These are phyloP conservation scores for Rugiboletus extremiorientalis DNA, from an alignment of 1,284 basidiomycete genomes.

Conservation along the genomic window DNA sequence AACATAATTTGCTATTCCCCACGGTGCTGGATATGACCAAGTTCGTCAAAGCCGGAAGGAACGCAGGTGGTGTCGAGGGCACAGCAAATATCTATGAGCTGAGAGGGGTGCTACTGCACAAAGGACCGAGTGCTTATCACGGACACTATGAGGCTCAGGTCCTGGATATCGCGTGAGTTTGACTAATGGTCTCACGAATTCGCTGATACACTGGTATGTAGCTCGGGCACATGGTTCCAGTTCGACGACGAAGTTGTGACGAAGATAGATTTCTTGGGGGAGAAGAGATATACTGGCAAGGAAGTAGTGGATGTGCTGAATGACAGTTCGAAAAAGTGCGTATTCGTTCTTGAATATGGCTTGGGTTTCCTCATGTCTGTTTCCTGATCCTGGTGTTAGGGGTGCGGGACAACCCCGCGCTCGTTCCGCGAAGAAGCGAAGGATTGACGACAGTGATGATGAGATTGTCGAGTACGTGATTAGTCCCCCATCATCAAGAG, in stretches of 20 bases:
- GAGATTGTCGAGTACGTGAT: slow-evolving; percentile 46
- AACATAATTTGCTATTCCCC: slow-evolving; percentile 76
- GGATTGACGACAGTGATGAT: slow-evolving; percentile 64
- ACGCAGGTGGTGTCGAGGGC: slow-evolving; percentile 5
- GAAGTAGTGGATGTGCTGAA: slow-evolving; percentile 30
- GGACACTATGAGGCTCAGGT: slow-evolving; percentile 93
- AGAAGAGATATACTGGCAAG: slow-evolving; percentile 36
- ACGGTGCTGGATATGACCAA: slow-evolving; percentile 68
- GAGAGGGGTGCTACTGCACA: slow-evolving; percentile 81
- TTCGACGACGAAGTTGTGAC: slow-evolving; percentile 86
- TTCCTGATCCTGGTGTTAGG: slow-evolving; percentile 15
- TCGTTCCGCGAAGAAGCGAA: slow-evolving; percentile 35
- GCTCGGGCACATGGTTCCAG: slow-evolving; percentile 78
- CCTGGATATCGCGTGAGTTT: slow-evolving; percentile 67
- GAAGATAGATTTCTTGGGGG: slow-evolving; percentile 55
- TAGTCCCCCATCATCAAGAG: slow-evolving; percentile 14
- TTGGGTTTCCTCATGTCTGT: slow-evolving; percentile 4
- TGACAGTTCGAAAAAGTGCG: slow-evolving; percentile 30
- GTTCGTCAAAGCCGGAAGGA: slow-evolving; percentile 45
- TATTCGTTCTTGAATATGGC: slow-evolving; percentile 1
- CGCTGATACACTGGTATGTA: slow-evolving; percentile 32
- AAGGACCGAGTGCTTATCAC: slow-evolving; percentile 84
- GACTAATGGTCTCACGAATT: background rate
- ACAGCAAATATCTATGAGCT: slow-evolving; percentile 63
- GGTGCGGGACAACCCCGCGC: slow-evolving; percentile 25